phyloP scores from a whole-genome alignment of 768 basidiomycete genomes.

The Mycena kentingensis region DNA sequence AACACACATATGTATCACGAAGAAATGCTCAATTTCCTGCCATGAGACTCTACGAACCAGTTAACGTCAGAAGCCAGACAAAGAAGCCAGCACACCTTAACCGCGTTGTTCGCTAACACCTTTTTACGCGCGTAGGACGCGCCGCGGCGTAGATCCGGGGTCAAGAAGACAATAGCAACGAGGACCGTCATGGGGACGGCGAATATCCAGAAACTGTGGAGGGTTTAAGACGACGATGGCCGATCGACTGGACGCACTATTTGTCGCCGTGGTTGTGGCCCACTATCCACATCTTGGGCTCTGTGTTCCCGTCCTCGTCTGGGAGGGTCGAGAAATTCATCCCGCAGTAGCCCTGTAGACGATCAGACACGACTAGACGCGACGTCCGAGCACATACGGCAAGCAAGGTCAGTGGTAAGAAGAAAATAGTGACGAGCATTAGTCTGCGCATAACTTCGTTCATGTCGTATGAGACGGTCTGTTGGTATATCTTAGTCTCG shows the following conservation, averaged over 20 bases:
- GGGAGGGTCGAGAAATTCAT: constrained; percentile 59
- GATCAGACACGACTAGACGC: not conserved
- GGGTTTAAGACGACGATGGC: not conserved
- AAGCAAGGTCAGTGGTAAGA: constrained; percentile 66
- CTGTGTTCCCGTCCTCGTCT: not conserved
- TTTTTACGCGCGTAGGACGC: constrained; percentile 49
- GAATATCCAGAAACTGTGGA: constrained; percentile 62
- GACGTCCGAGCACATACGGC: constrained; percentile 55
- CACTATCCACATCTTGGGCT: constrained; percentile 48
- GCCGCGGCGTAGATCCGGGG: constrained; percentile 47
- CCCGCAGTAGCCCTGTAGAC: constrained; percentile 30
- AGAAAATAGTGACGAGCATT: constrained; percentile 68
- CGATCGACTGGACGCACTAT: constrained; percentile 37
- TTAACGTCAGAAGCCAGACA: not conserved
- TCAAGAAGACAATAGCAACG: constrained; percentile 53
- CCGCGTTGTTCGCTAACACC: constrained; percentile 13
- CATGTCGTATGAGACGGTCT: constrained; percentile 75
- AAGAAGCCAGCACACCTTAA: constrained; percentile 2
- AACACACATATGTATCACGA: not conserved
- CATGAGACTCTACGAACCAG: not conserved
- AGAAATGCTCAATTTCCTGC: not conserved
- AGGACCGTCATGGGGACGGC: constrained; percentile 59
- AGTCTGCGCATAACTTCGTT: constrained; percentile 61
- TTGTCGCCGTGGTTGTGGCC: constrained; percentile 35
- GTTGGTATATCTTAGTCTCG: constrained; percentile 36